Base-by-base conservation (phyloP, 1,284 basidiomycete species). In the Somion occarium region DNA sequence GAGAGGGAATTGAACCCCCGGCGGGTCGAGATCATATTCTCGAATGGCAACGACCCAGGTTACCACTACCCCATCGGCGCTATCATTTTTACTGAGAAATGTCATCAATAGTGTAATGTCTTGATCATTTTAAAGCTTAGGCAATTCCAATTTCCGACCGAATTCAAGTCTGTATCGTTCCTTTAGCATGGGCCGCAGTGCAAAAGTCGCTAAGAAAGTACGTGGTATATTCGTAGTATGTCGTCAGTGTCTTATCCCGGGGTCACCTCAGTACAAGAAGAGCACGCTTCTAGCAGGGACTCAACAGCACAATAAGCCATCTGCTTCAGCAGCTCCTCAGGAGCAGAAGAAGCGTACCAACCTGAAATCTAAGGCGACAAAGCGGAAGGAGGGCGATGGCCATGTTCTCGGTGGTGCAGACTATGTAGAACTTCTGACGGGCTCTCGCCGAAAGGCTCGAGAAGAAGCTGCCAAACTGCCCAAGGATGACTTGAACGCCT, bases 1-100 rank as follows among this genome's bases (percentile, higher is more conserved):
- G 42, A 82, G 79, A 57, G 79, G 78, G 80, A 82, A 82, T 83
- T 76, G 79, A 83, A 82, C 80, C 74, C 79, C 78, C 79, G 78
- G 80, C 79, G 79, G 79, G 79, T 49, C 47, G 47, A 49, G 20
- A 13, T 49, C 13, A 15, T n/a, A n/a, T n/a, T n/a, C 38, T 22
- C 26, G 20, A 25, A 49, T 49, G 47, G 47, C 47, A 49, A 49
- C 47, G 47, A 49, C 47, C 47, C 47, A 49, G 47, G 47, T 49
- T 49, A 49, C 47, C 47, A 49, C 47, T 49, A 49, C 47, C 47
- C 47, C 47, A 49, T 49, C 38, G 42, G 42, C 42, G 42, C 42
- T 34, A n/a, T n/a, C n/a, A n/a, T n/a, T n/a, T n/a, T n/a, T n/a
- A n/a, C n/a, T n/a, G n/a, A n/a, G n/a, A n/a, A n/a, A n/a, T n/a